A percentile compares a stretch with the other conserved stretches of the same genome.
Evolutionary conservation across 352 stramenopile species (phyloP).

Genomic region (Pythium insidiosum): DNA sequence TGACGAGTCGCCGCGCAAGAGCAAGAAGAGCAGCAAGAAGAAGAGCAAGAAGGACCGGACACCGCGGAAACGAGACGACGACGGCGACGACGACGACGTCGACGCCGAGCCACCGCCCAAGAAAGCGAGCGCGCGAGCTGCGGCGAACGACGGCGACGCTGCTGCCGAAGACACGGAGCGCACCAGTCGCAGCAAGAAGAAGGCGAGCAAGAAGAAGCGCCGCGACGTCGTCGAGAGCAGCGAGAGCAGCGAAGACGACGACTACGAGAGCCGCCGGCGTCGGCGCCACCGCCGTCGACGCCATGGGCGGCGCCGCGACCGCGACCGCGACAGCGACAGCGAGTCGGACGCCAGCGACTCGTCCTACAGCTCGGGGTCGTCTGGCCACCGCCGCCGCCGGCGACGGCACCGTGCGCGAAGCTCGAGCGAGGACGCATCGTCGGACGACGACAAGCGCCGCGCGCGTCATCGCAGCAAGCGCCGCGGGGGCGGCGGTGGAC

Average conservation of each 20-base stretch:
- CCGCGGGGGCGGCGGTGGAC: constrained; percentile 10
- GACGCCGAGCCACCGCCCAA: neutral
- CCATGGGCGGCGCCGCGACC: constrained; percentile 15
- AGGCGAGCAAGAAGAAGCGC: constrained; percentile 36
- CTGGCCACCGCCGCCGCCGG: constrained; percentile 23
- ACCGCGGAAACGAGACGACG: constrained; percentile 21
- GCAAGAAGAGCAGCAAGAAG: constrained; percentile 51
- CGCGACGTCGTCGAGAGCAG: constrained; percentile 4
- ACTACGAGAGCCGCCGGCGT: neutral
- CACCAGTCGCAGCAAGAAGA: constrained; percentile 31
- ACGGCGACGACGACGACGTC: constrained; percentile 8
- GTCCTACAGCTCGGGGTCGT: constrained; percentile 39
- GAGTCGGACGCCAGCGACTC: constrained; percentile 47
- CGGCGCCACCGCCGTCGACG: constrained; percentile 20
- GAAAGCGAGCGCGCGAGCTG: constrained; percentile 11
- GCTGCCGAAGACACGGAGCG: constrained; percentile 21
- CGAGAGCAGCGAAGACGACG: constrained; percentile 4
- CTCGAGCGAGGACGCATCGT: constrained; percentile 50
- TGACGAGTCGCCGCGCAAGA: constrained; percentile 43
- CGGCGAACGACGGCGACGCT: constrained; percentile 18
- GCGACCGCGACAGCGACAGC: constrained; percentile 25
- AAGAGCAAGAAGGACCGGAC: constrained; percentile 19
- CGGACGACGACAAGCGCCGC: constrained; percentile 29
- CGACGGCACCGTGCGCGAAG: constrained; percentile 30
- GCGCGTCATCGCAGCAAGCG: constrained; percentile 26